A percentile compares a stretch with the other conserved stretches of the same genome.
Evolutionary conservation across 306 rosid genomes (phyloP).

Genomic region (Astragalus glycyphyllos): DNA sequence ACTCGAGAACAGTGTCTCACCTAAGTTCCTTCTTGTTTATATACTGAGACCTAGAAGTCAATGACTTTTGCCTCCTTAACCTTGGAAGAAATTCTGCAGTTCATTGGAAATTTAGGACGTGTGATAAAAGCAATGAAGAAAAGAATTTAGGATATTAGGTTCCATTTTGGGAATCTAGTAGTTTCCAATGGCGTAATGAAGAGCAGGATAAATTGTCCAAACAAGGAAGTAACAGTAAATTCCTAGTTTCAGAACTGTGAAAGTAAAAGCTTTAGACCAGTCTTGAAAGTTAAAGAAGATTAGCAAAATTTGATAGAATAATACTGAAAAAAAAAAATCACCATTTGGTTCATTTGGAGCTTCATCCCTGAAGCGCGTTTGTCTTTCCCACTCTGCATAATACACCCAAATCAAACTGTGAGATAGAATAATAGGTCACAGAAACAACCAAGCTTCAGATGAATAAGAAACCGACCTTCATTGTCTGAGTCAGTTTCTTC

Average conservation of each 20-base stretch:
- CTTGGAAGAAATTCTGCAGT: constrained; percentile 67
- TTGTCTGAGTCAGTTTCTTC: constrained; percentile 61
- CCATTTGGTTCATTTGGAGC: constrained; percentile 42
- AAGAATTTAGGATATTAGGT: not conserved
- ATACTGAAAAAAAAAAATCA: not conserved
- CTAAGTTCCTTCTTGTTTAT: constrained; percentile 80
- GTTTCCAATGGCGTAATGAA: not conserved
- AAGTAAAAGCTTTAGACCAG: not conserved
- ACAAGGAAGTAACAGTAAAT: not conserved
- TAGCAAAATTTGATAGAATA: too few species aligned
- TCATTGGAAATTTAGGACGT: constrained; percentile 28
- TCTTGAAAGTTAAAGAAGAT: too few species aligned
- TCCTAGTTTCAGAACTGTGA: constrained; percentile 9
- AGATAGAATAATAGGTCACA: constrained; percentile 5
- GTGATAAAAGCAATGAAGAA: constrained; percentile 16
- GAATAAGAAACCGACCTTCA: constrained; percentile 59
- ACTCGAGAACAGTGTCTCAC: constrained; percentile 46
- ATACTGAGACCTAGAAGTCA: constrained; percentile 77
- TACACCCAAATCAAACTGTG: constrained; percentile 29
- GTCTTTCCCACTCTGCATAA: constrained; percentile 47
- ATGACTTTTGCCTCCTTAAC: constrained; percentile 84
- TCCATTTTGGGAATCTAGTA: not conserved
- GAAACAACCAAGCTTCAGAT: not conserved
- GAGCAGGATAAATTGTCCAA: not conserved
- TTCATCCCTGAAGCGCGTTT: constrained; percentile 30